A percentile compares a stretch with the other conserved stretches of the same genome.
Conservation (phyloP, 495 filamentous ascomycete species). For the Trichoderma reesei region DNA sequence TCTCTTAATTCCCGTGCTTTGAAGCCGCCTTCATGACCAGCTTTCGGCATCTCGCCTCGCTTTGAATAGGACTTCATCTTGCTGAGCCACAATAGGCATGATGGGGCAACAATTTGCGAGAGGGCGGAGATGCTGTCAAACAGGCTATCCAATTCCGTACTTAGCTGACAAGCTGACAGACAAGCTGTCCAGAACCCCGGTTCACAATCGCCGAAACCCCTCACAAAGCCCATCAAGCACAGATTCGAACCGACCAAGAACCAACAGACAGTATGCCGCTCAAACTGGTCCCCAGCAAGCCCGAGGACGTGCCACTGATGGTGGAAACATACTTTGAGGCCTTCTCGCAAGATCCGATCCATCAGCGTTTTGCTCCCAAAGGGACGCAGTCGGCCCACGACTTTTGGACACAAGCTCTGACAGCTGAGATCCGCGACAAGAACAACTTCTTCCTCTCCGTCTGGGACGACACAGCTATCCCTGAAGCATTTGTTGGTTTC, state of each 20-base stretch:
- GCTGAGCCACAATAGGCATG: too few species aligned
- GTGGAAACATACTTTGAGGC: constrained; percentile 2
- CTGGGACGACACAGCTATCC: neutral
- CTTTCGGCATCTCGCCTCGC: too few species aligned
- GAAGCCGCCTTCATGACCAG: too few species aligned
- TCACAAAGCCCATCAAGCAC: neutral
- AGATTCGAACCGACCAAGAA: neutral
- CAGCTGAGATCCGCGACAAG: neutral
- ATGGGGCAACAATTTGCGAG: too few species aligned
- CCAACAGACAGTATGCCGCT: neutral
- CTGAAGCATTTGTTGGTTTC: constrained; percentile 18
- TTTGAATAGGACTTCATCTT: too few species aligned
- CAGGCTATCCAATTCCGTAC: neutral
- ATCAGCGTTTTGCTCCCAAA: neutral
- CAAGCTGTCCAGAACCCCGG: too few species aligned
- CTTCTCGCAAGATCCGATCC: neutral
- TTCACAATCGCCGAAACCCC: neutral
- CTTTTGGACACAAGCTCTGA: neutral
- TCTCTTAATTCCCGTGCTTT: too few species aligned
- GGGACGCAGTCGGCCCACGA: neutral
- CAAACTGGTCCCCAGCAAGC: neutral
- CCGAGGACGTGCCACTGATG: neutral
- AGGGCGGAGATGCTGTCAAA: neutral
- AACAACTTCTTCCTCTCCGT: neutral
- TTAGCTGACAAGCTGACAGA: neutral